Conservation (phyloP, 768 basidiomycete genomes). For the Boletus subparvulus region DNA sequence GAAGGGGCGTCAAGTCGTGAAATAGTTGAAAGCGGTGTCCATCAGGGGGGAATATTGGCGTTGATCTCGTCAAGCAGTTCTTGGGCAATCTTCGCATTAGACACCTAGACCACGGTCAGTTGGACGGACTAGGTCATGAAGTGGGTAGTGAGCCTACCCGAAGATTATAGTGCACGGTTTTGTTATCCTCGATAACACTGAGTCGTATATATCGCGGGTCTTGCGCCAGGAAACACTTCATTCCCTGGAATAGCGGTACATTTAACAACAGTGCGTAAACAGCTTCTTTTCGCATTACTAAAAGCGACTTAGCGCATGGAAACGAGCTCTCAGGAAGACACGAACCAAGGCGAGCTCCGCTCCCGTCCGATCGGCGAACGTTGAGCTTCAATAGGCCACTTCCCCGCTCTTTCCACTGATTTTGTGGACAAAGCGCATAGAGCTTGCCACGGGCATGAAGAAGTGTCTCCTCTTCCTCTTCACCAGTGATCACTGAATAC, state of each 20-base stretch:
- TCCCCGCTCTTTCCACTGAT: constrained; percentile 78
- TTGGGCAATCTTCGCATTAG: constrained; percentile 67
- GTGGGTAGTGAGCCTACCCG: constrained; percentile 46
- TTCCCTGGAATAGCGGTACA: constrained; percentile 73
- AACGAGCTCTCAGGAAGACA: not conserved
- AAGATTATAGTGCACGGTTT: constrained; percentile 70
- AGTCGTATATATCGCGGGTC: constrained; percentile 80
- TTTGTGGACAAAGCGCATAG: constrained; percentile 53
- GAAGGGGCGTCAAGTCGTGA: constrained; percentile 19
- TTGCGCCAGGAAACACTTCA: constrained; percentile 69
- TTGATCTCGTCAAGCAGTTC: constrained; percentile 61
- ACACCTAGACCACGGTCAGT: constrained; percentile 43
- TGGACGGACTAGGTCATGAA: not conserved
- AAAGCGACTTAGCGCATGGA: constrained; percentile 7
- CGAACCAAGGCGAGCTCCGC: constrained; percentile 66
- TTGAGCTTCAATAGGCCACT: constrained; percentile 72
- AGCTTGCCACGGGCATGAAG: constrained; percentile 78
- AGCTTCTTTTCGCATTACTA: constrained; percentile 87
- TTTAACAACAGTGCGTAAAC: constrained; percentile 75
- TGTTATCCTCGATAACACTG: constrained; percentile 63
- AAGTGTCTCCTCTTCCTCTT: constrained; percentile 78
- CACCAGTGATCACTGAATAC: constrained; percentile 64
- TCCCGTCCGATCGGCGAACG: constrained; percentile 59
- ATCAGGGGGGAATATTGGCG: constrained; percentile 40
- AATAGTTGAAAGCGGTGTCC: constrained; percentile 9